These are phyloP conservation scores for Boletus rufocinnamomeus DNA, from an alignment of 768 basidiomycete genomes.

Conservation along the genomic window DNA sequence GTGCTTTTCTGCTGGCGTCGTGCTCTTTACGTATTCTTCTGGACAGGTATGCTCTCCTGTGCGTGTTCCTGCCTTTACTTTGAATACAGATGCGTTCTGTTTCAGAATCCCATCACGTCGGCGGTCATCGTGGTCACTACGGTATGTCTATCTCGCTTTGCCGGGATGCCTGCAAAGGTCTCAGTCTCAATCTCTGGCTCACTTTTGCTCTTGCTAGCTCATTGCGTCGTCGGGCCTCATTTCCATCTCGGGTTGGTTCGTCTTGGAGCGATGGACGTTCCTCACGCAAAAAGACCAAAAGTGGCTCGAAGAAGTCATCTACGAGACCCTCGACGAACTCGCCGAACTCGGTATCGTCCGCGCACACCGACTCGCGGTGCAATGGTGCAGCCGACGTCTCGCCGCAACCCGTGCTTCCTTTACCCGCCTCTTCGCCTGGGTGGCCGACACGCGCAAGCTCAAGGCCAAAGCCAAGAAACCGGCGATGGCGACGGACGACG, in stretches of 20 bases:
- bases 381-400: slow-evolving; percentile 27
- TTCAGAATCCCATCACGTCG: slow-evolving; percentile 58
- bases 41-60: slow-evolving; percentile 47
- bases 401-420: slow-evolving; percentile 9
- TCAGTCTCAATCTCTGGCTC: background rate
- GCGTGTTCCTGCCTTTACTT: background rate
- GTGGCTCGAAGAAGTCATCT: slow-evolving; percentile 46
- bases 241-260: slow-evolving; percentile 55
- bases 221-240: slow-evolving; percentile 41
- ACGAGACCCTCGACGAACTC: slow-evolving; percentile 25
- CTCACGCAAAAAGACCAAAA: slow-evolving; percentile 44
- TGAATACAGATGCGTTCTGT: background rate
- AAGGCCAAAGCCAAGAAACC: background rate
- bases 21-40: slow-evolving; percentile 75
- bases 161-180: background rate
- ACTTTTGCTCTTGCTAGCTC: slow-evolving; percentile 15
- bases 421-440: slow-evolving; percentile 12
- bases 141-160: slow-evolving; percentile 19
- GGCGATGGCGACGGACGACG: background rate
- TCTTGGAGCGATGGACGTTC: slow-evolving; percentile 49
- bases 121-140: slow-evolving; percentile 75
- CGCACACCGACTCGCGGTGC: slow-evolving; percentile 23
- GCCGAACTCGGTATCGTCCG: slow-evolving; percentile 26
- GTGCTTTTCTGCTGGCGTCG: slow-evolving; percentile 76
- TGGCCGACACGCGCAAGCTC: slow-evolving; percentile 9